phyloP scores from a whole-genome alignment of 768 basidiomycete species.

The Dacryopinax spathularia region DNA sequence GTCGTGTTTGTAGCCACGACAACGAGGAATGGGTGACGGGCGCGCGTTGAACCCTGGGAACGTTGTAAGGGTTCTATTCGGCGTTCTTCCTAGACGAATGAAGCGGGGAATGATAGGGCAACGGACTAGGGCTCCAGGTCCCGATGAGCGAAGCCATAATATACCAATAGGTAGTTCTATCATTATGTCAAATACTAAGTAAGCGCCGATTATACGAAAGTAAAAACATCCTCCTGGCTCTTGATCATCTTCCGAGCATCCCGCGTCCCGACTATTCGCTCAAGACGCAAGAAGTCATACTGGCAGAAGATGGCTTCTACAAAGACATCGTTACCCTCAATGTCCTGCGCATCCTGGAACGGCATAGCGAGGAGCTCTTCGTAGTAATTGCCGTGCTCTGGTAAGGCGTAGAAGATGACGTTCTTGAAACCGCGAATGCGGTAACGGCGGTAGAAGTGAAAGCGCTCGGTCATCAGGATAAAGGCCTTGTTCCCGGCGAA shows the following conservation, averaged over 20 bases:
- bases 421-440: conserved; percentile 87
- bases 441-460: conserved; percentile 96
- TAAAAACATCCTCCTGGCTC: conserved; percentile 24
- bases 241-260: conserved; percentile 27
- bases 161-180: neutral
- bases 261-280: conserved; percentile 57
- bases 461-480: conserved; percentile 87
- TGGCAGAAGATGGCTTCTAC: conserved; percentile 69
- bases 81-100: neutral
- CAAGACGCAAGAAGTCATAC: conserved; percentile 78
- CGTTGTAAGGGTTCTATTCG: neutral
- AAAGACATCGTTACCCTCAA: conserved; percentile 77
- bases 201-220: conserved; percentile 22
- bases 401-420: conserved; percentile 83
- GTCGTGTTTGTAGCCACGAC: neutral
- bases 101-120: no score
- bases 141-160: neutral
- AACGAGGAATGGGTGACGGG: neutral
- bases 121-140: no score
- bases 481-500: conserved; percentile 77
- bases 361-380: conserved; percentile 80
- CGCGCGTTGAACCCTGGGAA: no score
- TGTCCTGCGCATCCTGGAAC: conserved; percentile 65
- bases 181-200: no score
- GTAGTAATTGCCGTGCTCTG: conserved; percentile 84